Percentiles rank a stretch among this genome's conserved stretches.
These are phyloP conservation scores for Sporothrix mexicana DNA, from an alignment of 2,329 filamentous ascomycete genomes.

Conservation along the genomic window DNA sequence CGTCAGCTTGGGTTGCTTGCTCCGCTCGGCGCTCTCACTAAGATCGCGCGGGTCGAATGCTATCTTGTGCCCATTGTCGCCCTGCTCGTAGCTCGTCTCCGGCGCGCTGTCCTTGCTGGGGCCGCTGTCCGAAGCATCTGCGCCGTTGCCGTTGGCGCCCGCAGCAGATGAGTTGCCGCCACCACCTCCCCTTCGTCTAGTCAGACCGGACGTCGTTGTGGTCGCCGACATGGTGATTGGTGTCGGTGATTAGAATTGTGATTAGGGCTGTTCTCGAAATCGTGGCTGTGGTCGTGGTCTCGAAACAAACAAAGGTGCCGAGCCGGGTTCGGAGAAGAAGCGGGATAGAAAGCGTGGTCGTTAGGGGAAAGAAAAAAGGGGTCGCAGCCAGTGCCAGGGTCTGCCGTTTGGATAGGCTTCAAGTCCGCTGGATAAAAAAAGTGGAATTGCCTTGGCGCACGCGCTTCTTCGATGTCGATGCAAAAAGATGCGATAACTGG, in stretches of 20 bases:
- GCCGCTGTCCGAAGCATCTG: constrained; percentile 66
- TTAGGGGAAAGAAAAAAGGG: constrained; percentile 13
- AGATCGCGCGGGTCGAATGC: constrained; percentile 97
- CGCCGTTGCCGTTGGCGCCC: constrained; percentile 60
- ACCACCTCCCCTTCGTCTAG: constrained; percentile 73
- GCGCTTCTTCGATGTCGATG: constrained; percentile 7
- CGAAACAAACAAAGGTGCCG: not conserved
- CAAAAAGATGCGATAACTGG: not conserved
- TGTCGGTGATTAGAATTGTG: not conserved
- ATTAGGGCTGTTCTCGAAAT: not conserved
- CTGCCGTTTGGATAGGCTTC: not conserved
- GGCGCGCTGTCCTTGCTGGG: constrained; percentile 60
- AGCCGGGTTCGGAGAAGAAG: constrained; percentile 22
- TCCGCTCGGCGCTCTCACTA: constrained; percentile 92
- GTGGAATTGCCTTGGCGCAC: constrained; percentile 9
- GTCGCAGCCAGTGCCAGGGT: constrained; percentile 13
- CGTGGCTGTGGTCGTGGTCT: not conserved
- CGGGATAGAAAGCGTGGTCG: constrained; percentile 18
- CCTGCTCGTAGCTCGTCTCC: constrained; percentile 86
- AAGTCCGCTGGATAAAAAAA: constrained; percentile 10
- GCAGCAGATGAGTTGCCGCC: constrained; percentile 56
- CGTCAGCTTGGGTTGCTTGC: constrained; percentile 97
- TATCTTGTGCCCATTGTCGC: constrained; percentile 98
- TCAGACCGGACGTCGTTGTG: constrained; percentile 54
- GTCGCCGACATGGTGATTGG: constrained; percentile 35